Evolutionary conservation across 2,329 filamentous ascomycete genomes (phyloP), one percentile per base, ranked within the genome.

Genomic region (Penicillium frequentans): DNA sequence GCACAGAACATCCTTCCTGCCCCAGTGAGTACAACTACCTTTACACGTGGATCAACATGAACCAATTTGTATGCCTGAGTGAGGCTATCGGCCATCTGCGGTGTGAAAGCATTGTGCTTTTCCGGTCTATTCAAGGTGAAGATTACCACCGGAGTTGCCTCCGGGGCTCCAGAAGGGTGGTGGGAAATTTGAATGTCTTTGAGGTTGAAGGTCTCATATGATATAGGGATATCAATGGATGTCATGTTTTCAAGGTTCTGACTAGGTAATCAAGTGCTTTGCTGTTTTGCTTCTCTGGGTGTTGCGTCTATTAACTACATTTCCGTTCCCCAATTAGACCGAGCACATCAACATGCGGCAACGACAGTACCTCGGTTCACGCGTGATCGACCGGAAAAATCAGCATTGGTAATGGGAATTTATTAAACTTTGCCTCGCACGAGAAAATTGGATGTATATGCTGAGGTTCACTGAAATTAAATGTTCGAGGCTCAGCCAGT

Each of bases 81-180:
- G 29, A 91, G 78, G 64, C 88, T 86, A 16, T 74, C 67, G 65
- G 83, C 82, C 86, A 90, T 90, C 14, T 74, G 77, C 21, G 80
- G 76, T 3, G 86, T 90, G 73, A 90, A 90, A 0, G 62, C 62
- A 81, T 91, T 90, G 74, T 86, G 80, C 57, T 85, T 84, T 11
- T 76, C 72, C 0, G 88, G 88, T 19, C 89, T 84, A 74, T 88
- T 80, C 42, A 90, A 81, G 2, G 83, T 83, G 33, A 90, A 72
- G 60, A 90, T 71, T 49, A 90, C 80, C 51, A 89, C 80, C 8
- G 31, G 31, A 8, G 21, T 50, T 26, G 35, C 79, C 3, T 79
- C 73, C 8, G 80, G 71, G 0, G 86, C 84, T 23, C 69, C 67
- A 2, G 51, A 58, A 3, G 70, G 71, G 16, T 71, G 63, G 45